These are phyloP conservation scores for Prinsepia uniflora DNA, from an alignment of 306 rosid species.

Conservation along the genomic window DNA sequence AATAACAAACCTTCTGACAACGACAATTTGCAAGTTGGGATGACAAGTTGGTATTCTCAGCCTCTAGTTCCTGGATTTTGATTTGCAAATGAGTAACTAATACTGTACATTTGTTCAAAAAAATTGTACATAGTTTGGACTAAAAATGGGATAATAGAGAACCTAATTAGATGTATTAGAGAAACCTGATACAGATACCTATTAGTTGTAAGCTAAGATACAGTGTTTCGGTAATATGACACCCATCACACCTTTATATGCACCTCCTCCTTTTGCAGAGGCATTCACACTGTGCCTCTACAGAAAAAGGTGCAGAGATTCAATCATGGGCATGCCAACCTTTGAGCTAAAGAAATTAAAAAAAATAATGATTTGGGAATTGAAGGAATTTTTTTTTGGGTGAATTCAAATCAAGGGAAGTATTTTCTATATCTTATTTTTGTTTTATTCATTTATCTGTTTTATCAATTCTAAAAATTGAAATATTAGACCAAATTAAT, in stretches of 20 bases:
- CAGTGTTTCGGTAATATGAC: not conserved
- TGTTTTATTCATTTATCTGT: too few species aligned
- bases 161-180: not conserved
- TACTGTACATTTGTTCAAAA: not conserved
- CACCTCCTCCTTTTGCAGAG: not conserved
- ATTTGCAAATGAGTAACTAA: constrained; percentile 12
- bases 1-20: constrained; percentile 47
- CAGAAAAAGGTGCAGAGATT: not conserved
- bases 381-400: not conserved
- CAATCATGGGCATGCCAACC: not conserved
- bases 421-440: too few species aligned
- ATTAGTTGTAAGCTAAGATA: not conserved
- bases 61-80: constrained; percentile 56
- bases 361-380: not conserved
- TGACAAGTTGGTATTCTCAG: constrained; percentile 52
- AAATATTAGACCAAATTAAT: not conserved
- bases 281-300: not conserved
- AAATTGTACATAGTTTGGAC: not conserved
- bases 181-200: not conserved
- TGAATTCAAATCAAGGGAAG: too few species aligned
- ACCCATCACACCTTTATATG: not conserved
- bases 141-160: not conserved
- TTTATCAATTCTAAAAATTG: not conserved
- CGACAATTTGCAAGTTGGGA: constrained; percentile 50
- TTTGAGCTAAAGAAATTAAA: not conserved